Base-by-base conservation (phyloP, 345 rosid genomes). In the Stellera chamaejasme region DNA sequence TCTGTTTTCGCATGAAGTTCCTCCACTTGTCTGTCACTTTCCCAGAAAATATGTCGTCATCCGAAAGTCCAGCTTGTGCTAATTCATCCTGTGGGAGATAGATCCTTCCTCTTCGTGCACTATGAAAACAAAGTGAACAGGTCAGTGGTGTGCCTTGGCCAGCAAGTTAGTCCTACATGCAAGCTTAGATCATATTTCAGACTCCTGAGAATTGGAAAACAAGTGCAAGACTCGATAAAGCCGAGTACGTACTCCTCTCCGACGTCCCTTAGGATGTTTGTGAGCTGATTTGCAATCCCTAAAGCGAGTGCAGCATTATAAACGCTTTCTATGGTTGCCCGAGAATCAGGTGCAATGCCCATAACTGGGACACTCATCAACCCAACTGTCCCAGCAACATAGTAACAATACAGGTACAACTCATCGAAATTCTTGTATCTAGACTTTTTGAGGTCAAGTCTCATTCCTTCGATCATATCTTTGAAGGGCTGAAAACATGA, bases 391-490 rank as follows among this genome's bases (percentile, higher is more conserved):
- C 90, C 87, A 0, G 87, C 90, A 14, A 83, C 94, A 66, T 82
- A 80, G 66, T 86, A 82, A 62, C 90, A 82, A 67, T 85, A 85
- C 25, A 85, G 84, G 70, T 85, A 85, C 49, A 85, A 80, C 65
- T 82, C 90, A 52, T 86, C 90, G 0, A 86, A 86, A 69, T 67
- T 74, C 45, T 72, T 52, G 67, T 86, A 82, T 75, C 90, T 77
- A 3, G 90, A 75, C 56, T 86, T 82, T 76, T 44, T 67, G 58
- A 82, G 68, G 63, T 82, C 94, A 87, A 80, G 67, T 72, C 90
- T 73, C 94, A 86, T 86, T 72, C 94, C 94, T 69, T 86, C 85
- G 0, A 86, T 77, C 90, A 86, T 86, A 54, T 86, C 94, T 74
- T 79, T 79, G 62, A 85, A 85, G 32, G 94, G 94, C 94, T 85